These are phyloP conservation scores for Microbotryum silenes-acaulis DNA, from an alignment of 1,284 basidiomycete genomes.

Conservation along the genomic window DNA sequence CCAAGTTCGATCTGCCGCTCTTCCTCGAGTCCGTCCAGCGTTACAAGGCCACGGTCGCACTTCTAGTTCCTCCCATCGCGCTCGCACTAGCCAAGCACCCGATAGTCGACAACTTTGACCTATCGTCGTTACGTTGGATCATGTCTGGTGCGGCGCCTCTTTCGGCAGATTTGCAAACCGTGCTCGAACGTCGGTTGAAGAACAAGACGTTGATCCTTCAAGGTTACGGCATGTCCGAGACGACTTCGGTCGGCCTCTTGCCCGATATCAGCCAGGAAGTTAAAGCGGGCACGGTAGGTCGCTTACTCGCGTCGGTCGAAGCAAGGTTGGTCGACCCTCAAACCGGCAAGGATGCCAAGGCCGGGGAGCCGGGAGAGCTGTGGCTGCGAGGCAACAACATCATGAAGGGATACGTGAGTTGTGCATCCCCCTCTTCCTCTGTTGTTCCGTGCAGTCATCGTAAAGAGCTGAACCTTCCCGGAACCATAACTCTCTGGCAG, in stretches of 20 bases:
- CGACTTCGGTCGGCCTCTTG: conserved; percentile 20
- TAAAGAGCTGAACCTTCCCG: no score
- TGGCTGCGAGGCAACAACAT: conserved; percentile 8
- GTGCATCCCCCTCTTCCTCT: no score
- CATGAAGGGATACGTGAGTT: conserved; percentile 5
- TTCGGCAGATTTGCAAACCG: conserved; percentile 15
- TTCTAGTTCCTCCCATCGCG: conserved; percentile 31
- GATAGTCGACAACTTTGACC: conserved; percentile 28
- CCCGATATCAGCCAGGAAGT: conserved; percentile 3
- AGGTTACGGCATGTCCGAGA: conserved; percentile 24
- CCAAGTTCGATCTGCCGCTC: conserved; percentile 25
- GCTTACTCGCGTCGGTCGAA: conserved; percentile 21
- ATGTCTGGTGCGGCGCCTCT: conserved; percentile 28
- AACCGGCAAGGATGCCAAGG: conserved; percentile 21
- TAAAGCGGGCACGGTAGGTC: conserved; percentile 15
- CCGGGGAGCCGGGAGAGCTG: conserved; percentile 26
- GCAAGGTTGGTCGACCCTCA: conserved; percentile 20
- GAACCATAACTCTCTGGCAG: not conserved
- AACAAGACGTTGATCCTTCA: conserved; percentile 14
- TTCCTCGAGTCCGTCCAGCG: conserved; percentile 21
- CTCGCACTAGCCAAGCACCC: conserved; percentile 32
- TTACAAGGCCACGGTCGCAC: conserved; percentile 14
- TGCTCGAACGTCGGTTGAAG: conserved; percentile 7
- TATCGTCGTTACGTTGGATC: conserved; percentile 23
- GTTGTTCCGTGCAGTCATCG: no score